Conservation (phyloP, 495 filamentous ascomycete species). For the Lineolata rhizophorae region DNA sequence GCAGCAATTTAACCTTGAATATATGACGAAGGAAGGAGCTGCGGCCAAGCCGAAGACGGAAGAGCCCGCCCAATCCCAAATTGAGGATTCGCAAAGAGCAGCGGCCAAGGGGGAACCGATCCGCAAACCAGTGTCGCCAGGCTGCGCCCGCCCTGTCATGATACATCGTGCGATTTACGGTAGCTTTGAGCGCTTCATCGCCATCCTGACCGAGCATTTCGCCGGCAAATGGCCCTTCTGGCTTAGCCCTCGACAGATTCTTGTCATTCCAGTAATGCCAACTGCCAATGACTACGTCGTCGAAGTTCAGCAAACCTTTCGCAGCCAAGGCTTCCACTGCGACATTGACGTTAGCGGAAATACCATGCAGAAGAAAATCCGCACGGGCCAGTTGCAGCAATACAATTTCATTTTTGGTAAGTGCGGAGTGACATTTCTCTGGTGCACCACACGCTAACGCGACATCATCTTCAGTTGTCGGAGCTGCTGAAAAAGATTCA, state of each 20-base stretch:
- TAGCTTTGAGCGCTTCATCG: constrained; percentile 85
- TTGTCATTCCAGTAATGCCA: constrained; percentile 82
- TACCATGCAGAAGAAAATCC: constrained; percentile 91
- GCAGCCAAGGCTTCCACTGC: constrained; percentile 42
- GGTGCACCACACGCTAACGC: background rate
- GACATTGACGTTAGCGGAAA: constrained; percentile 81
- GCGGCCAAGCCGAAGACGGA: constrained; percentile 18
- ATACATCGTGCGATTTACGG: constrained; percentile 92
- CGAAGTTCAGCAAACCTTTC: constrained; percentile 48
- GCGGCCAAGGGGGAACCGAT: constrained; percentile 14
- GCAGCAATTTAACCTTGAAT: constrained; percentile 63
- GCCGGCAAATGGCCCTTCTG: constrained; percentile 97
- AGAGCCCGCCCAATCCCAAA: no score
- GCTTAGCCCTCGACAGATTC: constrained; percentile 78
- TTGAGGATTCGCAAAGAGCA: constrained; percentile 4
- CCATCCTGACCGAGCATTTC: constrained; percentile 85
- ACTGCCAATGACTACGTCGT: constrained; percentile 63
- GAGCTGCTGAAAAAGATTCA: constrained; percentile 55
- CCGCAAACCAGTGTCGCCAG: constrained; percentile 20
- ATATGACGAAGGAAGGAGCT: constrained; percentile 41
- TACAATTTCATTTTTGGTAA: constrained; percentile 83
- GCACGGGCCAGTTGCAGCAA: constrained; percentile 62
- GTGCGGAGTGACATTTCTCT: constrained; percentile 5
- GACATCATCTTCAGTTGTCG: constrained; percentile 59
- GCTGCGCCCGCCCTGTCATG: constrained; percentile 84